Conservation (phyloP, 495 filamentous ascomycete species). For the Acidomyces sp. region DNA sequence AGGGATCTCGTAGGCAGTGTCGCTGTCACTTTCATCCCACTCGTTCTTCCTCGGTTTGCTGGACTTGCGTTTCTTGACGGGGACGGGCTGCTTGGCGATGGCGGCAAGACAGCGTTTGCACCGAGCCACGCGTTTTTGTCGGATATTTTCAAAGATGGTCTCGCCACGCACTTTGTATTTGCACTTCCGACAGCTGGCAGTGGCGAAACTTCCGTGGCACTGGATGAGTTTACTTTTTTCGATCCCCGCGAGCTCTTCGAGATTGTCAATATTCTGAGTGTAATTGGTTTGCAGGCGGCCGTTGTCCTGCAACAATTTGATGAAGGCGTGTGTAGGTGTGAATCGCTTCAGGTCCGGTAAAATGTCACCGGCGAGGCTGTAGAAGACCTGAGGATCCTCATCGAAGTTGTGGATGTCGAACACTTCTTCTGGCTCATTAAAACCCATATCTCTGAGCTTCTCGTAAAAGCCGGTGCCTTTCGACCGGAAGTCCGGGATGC, state of each 20-base stretch:
- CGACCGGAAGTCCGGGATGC: slow-evolving; percentile 58
- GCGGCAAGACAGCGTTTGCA: slow-evolving; percentile 47
- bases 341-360: slow-evolving; percentile 56
- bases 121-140: slow-evolving; percentile 52
- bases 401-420: slow-evolving; percentile 82
- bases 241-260: slow-evolving; percentile 82
- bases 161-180: slow-evolving; percentile 59
- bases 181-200: slow-evolving; percentile 80
- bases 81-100: slow-evolving; percentile 30
- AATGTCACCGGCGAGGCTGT: slow-evolving; percentile 81
- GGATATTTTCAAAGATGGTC: slow-evolving; percentile 65
- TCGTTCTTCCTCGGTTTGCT: slow-evolving; percentile 54
- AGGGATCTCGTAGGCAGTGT: slow-evolving; percentile 54
- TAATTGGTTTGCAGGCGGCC: slow-evolving; percentile 90
- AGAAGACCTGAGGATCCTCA: slow-evolving; percentile 79
- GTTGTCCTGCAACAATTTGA: slow-evolving; percentile 82
- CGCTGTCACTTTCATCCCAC: slow-evolving; percentile 55
- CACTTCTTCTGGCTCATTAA: slow-evolving; percentile 82
- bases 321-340: slow-evolving; percentile 90
- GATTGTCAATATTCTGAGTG: slow-evolving; percentile 97
- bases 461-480: slow-evolving; percentile 65
- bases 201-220: slow-evolving; percentile 92
- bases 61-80: slow-evolving; percentile 1
- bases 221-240: slow-evolving; percentile 74
- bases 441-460: slow-evolving; percentile 59